Percentiles rank a stretch among this genome's conserved stretches.
phyloP scores from a whole-genome alignment of 257 asterid genomes.

The Misopates orontium region DNA sequence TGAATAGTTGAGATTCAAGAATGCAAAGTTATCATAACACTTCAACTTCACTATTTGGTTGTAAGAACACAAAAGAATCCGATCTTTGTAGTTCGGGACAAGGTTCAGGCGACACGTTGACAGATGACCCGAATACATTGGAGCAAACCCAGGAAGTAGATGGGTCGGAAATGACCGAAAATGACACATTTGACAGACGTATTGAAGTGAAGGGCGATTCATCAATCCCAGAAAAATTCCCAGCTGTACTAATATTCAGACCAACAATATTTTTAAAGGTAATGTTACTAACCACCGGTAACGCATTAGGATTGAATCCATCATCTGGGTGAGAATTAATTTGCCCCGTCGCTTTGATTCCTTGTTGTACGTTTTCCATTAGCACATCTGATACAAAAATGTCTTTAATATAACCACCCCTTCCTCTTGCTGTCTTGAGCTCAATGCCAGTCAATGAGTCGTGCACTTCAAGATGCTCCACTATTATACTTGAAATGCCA shows the following conservation, averaged over 20 bases:
- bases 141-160: conserved; percentile 56
- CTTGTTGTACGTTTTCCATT: conserved; percentile 60
- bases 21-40: conserved; percentile 34
- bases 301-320: conserved; percentile 62
- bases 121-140: conserved; percentile 54
- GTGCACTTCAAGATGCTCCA: conserved; percentile 51
- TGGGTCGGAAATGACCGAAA: conserved; percentile 40
- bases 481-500: conserved; percentile 67
- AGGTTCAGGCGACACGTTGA: conserved; percentile 59
- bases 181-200: conserved; percentile 61
- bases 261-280: conserved; percentile 63
- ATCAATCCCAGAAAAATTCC: conserved; percentile 60
- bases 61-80: conserved; percentile 35
- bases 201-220: conserved; percentile 85
- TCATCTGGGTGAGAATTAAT: conserved; percentile 76
- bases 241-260: conserved; percentile 58
- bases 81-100: conserved; percentile 62
- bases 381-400: conserved; percentile 45
- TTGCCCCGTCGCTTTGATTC: conserved; percentile 74
- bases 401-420: conserved; percentile 77
- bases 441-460: conserved; percentile 63
- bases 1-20: conserved; percentile 33
- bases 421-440: conserved; percentile 70
- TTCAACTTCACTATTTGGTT: conserved; percentile 40
- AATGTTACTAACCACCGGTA: conserved; percentile 62